These are phyloP conservation scores for Starmerella bombicola DNA, from an alignment of 805 yeast genomes.

Conservation along the genomic window DNA sequence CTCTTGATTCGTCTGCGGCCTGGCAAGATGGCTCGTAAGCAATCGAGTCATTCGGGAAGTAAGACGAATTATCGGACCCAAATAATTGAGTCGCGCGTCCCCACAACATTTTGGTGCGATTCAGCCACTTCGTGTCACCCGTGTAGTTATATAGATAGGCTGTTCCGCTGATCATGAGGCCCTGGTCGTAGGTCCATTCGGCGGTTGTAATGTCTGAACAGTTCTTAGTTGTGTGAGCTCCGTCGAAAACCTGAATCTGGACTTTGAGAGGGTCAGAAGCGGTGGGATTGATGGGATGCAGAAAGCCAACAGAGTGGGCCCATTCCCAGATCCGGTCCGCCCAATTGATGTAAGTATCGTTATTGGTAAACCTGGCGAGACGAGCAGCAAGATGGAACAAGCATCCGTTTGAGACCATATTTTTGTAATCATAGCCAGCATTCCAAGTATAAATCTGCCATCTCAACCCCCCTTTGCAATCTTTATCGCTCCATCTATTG, in stretches of 20 bases:
- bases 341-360: slow-evolving; percentile 61
- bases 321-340: slow-evolving; percentile 70
- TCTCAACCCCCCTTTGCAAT: slow-evolving; percentile 81
- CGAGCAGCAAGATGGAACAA: slow-evolving; percentile 79
- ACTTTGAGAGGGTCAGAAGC: slow-evolving; percentile 30
- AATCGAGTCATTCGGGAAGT: slow-evolving; percentile 30
- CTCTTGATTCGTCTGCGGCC: slow-evolving; percentile 27
- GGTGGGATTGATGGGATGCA: slow-evolving; percentile 30
- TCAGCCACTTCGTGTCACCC: slow-evolving; percentile 50
- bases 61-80: slow-evolving; percentile 23
- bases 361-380: slow-evolving; percentile 68
- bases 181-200: slow-evolving; percentile 85
- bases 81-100: slow-evolving; percentile 34
- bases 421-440: slow-evolving; percentile 85
- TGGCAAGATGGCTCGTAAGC: slow-evolving; percentile 84
- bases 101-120: slow-evolving; percentile 48
- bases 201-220: slow-evolving; percentile 47
- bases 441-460: slow-evolving; percentile 97
- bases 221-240: slow-evolving; percentile 35
- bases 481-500: slow-evolving; percentile 62
- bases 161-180: slow-evolving; percentile 61
- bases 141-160: slow-evolving; percentile 74
- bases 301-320: slow-evolving; percentile 45
- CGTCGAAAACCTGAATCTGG: slow-evolving; percentile 26
- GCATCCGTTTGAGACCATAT: slow-evolving; percentile 82